Conservation (phyloP, 73 alveolate species). For the Paramecium pentaurelia region DNA sequence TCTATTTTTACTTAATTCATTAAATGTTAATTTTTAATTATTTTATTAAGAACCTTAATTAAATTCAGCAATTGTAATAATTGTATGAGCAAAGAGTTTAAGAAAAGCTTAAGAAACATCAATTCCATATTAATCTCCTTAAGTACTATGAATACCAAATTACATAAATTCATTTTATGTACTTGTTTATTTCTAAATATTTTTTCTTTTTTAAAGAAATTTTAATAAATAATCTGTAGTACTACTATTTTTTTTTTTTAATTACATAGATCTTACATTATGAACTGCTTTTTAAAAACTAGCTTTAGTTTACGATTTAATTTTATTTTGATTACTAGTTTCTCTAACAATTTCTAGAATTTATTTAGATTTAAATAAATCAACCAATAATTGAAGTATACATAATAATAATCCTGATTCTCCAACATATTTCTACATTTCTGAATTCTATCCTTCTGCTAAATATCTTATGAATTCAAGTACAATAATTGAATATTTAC, state of each 20-base stretch:
- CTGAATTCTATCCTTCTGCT: background rate
- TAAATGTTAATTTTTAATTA: background rate
- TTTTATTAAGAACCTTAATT: background rate
- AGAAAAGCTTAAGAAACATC: background rate
- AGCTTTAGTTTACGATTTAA: background rate
- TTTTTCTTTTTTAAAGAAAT: background rate
- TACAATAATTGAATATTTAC: background rate
- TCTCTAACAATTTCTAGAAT: constrained; percentile 16
- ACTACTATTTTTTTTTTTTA: background rate
- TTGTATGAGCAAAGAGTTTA: constrained; percentile 20
- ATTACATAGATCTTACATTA: background rate
- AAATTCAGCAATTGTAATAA: constrained; percentile 22
- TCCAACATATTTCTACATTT: background rate
- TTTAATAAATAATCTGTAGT: background rate
- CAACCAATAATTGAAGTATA: background rate
- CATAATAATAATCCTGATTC: background rate
- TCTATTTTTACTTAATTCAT: constrained; percentile 15
- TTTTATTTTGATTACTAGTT: background rate
- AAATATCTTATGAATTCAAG: background rate
- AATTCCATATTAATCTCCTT: background rate
- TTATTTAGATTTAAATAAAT: background rate
- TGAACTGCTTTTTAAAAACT: background rate
- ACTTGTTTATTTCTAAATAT: background rate
- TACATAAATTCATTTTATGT: background rate
- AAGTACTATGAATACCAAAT: background rate